These are phyloP conservation scores for Erysiphe pulchra DNA, from an alignment of 2,329 filamentous ascomycete species.

Conservation along the genomic window DNA sequence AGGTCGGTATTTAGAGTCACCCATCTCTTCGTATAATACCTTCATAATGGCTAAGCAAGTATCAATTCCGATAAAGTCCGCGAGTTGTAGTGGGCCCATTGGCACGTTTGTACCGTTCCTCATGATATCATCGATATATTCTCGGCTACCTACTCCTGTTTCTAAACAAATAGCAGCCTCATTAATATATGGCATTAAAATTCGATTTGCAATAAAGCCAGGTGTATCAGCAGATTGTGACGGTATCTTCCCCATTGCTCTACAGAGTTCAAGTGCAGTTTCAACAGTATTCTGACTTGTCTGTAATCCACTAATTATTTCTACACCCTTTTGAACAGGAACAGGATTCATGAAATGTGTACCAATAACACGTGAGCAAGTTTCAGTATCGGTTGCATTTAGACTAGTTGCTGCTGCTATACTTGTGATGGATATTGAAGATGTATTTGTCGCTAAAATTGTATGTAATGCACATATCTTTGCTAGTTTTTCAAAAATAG, in stretches of 20 bases:
- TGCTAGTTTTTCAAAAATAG: conserved; percentile 66
- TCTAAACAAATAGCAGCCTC: conserved; percentile 92
- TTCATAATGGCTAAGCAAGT: conserved; percentile 96
- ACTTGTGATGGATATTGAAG: conserved; percentile 91
- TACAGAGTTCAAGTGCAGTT: conserved; percentile 63
- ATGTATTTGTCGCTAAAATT: conserved; percentile 90
- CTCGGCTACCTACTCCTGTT: conserved; percentile 65
- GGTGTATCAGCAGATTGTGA: conserved; percentile 74
- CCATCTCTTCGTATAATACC: conserved; percentile 72
- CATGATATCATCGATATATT: conserved; percentile 95
- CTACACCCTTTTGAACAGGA: conserved; percentile 85
- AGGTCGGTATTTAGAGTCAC: conserved; percentile 86
- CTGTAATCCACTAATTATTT: conserved; percentile 88
- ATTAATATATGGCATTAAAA: conserved; percentile 98
- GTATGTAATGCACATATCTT: conserved; percentile 60
- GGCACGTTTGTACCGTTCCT: conserved; percentile 97
- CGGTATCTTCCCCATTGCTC: conserved; percentile 77
- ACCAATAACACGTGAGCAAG: conserved; percentile 67
- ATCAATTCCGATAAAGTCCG: conserved; percentile 92
- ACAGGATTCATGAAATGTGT: conserved; percentile 99
- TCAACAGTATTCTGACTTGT: conserved; percentile 63
- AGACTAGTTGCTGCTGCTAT: conserved; percentile 69
- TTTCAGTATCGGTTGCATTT: conserved; percentile 55
- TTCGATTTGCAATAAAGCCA: conserved; percentile 86
- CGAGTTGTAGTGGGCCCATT: conserved; percentile 83